Evolutionary conservation across 2,329 filamentous ascomycete genomes (phyloP).

Genomic region (Phyllosticta ampelicida): DNA sequence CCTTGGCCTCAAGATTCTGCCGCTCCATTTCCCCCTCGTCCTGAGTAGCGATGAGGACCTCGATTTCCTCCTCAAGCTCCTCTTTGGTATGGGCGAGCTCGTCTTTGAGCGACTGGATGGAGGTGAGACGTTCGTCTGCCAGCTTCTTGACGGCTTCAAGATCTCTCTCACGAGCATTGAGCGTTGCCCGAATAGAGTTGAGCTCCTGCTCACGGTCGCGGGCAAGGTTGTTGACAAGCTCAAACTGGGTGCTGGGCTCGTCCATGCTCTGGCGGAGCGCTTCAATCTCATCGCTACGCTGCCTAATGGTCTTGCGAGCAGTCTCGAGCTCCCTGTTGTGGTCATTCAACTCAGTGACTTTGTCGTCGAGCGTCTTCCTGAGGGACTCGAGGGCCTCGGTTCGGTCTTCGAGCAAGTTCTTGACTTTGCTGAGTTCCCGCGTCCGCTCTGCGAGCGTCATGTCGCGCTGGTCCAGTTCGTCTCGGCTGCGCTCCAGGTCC

Average conservation of each 20-base stretch:
- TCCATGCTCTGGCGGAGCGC: conserved; percentile 24
- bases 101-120: conserved; percentile 42
- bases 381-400: conserved; percentile 24
- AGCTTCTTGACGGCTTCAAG: conserved; percentile 23
- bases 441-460: conserved; percentile 18
- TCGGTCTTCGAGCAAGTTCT: conserved; percentile 20
- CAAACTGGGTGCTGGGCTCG: conserved; percentile 29
- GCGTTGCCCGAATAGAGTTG: conserved; percentile 40
- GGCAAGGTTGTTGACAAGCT: conserved; percentile 32
- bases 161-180: conserved; percentile 22
- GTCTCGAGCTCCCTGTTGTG: conserved; percentile 26
- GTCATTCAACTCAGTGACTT: conserved; percentile 25
- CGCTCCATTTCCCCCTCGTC: conserved; percentile 39
- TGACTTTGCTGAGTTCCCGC: conserved; percentile 23
- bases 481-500: conserved; percentile 8
- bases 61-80: conserved; percentile 43
- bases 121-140: conserved; percentile 26
- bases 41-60: conserved; percentile 33
- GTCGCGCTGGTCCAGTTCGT: background rate
- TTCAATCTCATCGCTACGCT: conserved; percentile 28
- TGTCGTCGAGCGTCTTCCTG: conserved; percentile 22
- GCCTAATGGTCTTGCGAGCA: conserved; percentile 23
- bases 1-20: conserved; percentile 48
- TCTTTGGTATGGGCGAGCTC: conserved; percentile 28
- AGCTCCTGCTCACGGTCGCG: conserved; percentile 39